Evolutionary conservation across 1,284 basidiomycete genomes (phyloP).

Genomic region (Fistulina hepatica): DNA sequence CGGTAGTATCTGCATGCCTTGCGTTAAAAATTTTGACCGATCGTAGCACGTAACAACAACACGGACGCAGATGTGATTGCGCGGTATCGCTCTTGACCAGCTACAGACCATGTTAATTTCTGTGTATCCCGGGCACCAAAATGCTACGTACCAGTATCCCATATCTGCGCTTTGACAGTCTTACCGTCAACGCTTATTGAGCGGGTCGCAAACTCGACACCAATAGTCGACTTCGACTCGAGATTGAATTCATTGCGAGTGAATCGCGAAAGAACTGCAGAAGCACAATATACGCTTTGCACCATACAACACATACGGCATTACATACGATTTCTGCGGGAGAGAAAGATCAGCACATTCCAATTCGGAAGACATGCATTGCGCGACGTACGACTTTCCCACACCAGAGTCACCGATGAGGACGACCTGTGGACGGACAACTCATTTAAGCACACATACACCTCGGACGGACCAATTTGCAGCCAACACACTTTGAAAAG

Average conservation of each 20-base stretch:
- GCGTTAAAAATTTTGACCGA: slow-evolving; percentile 6
- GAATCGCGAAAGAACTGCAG: slow-evolving; percentile 82
- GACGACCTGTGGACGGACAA: slow-evolving; percentile 63
- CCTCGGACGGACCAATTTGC: neutral
- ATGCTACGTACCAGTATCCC: slow-evolving; percentile 80
- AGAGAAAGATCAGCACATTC: slow-evolving; percentile 13
- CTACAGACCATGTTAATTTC: slow-evolving; percentile 31
- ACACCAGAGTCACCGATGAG: slow-evolving; percentile 99
- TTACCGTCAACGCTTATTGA: slow-evolving; percentile 93
- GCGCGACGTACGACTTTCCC: slow-evolving; percentile 80
- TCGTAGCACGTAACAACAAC: neutral
- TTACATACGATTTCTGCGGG: slow-evolving; percentile 30
- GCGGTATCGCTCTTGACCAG: slow-evolving; percentile 97
- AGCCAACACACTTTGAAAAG: slow-evolving; percentile 78
- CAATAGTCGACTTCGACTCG: slow-evolving; percentile 98
- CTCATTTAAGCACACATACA: neutral
- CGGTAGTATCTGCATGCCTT: slow-evolving; percentile 76
- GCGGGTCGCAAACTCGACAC: slow-evolving; percentile 97
- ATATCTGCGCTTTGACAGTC: slow-evolving; percentile 98
- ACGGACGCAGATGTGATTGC: slow-evolving; percentile 95
- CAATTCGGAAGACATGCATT: slow-evolving; percentile 13
- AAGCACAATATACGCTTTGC: slow-evolving; percentile 4
- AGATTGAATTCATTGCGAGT: slow-evolving; percentile 99
- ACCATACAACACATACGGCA: neutral
- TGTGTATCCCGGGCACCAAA: neutral